A percentile compares a stretch with the other conserved stretches of the same genome.
Conservation (phyloP, 306 rosid species). For the Chamaecrista fasciculata region DNA sequence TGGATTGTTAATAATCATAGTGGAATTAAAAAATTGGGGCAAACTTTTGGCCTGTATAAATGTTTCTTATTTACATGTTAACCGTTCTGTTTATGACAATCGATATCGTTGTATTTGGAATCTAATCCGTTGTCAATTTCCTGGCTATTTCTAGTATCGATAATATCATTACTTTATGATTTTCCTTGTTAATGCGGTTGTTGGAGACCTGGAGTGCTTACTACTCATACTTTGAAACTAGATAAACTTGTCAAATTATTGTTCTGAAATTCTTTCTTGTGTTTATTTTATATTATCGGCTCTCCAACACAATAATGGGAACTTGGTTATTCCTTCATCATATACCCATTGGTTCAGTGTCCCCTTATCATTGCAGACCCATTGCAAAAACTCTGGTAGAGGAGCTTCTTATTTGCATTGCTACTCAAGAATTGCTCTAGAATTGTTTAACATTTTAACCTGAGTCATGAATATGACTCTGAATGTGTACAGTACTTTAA, state of each 20-base stretch:
- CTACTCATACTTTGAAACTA: not conserved
- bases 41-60: slow-evolving; percentile 25
- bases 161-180: slow-evolving; percentile 4
- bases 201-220: not conserved
- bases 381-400: not conserved
- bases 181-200: not conserved
- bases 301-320: not conserved
- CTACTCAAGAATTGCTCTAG: not conserved
- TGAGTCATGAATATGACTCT: not conserved
- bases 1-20: slow-evolving; percentile 39
- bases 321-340: not conserved
- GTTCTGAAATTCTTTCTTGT: no score
- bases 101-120: no score
- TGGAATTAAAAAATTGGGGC: slow-evolving; percentile 21
- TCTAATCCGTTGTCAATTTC: not conserved
- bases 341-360: not conserved
- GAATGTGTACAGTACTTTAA: not conserved
- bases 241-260: not conserved
- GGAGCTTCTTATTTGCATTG: not conserved
- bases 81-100: not conserved
- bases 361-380: not conserved
- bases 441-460: no score
- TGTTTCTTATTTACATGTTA: slow-evolving; percentile 27
- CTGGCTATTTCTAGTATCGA: not conserved
- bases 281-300: not conserved